A percentile compares a stretch with the other conserved stretches of the same genome.
Evolutionary conservation across 2,329 filamentous ascomycete genomes (phyloP).

Genomic region (Botrytis paeoniae): DNA sequence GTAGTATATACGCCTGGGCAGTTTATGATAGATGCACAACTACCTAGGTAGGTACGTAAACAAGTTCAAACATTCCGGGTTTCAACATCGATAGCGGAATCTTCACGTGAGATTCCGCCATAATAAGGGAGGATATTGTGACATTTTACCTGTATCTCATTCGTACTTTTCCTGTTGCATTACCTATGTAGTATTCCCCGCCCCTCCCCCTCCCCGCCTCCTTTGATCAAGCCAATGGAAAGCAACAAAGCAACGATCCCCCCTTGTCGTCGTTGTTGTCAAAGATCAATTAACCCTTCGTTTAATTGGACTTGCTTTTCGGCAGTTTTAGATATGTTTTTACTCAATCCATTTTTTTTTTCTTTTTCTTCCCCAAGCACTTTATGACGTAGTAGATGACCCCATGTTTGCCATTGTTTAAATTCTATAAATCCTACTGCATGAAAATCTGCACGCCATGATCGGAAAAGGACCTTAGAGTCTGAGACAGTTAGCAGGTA

Average conservation of each 20-base stretch:
- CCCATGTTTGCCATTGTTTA: background rate
- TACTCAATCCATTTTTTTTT: background rate
- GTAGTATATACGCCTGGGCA: background rate
- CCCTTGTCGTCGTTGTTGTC: background rate
- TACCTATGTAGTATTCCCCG: background rate
- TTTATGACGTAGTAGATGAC: background rate
- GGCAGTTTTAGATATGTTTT: background rate
- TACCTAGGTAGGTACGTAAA: background rate
- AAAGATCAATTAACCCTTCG: background rate
- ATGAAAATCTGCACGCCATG: conserved; percentile 8
- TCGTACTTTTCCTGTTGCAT: background rate
- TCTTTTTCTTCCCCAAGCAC: background rate
- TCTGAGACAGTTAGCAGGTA: background rate
- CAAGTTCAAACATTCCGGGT: background rate
- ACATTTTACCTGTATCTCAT: background rate
- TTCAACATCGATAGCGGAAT: background rate
- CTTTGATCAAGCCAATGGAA: background rate
- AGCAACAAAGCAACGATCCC: background rate
- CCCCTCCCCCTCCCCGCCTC: background rate
- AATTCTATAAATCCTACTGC: background rate
- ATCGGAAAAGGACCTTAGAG: background rate
- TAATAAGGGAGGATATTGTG: background rate
- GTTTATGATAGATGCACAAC: background rate
- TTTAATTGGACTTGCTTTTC: background rate
- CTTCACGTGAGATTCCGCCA: background rate